These are phyloP conservation scores for Bocquillonia castaneifolia DNA, from an alignment of 441 rosid species.

Conservation along the genomic window DNA sequence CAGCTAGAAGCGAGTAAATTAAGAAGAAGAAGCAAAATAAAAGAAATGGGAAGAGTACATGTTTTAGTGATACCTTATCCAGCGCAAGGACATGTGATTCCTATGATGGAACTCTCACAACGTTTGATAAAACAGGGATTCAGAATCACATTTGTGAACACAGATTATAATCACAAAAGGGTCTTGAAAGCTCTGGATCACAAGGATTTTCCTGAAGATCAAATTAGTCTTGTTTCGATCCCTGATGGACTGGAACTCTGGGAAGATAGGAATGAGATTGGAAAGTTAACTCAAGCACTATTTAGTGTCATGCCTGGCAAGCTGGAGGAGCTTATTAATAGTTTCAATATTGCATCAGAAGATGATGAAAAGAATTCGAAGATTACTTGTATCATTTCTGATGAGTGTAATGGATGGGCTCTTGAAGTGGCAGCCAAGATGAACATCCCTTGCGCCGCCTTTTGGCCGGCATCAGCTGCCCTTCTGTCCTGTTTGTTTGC, in stretches of 20 bases:
- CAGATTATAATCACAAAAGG: conserved; percentile 18
- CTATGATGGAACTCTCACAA: conserved; percentile 16
- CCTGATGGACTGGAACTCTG: conserved; percentile 30
- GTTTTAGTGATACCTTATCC: conserved; percentile 20
- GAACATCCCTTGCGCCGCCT: conserved; percentile 41
- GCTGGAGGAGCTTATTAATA: conserved; percentile 30
- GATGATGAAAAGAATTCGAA: conserved; percentile 24
- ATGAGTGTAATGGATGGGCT: conserved; percentile 30
- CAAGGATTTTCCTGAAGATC: not conserved
- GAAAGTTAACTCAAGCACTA: conserved; percentile 16
- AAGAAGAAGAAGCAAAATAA: not conserved
- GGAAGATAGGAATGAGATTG: conserved; percentile 30
- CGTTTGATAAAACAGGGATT: conserved; percentile 8
- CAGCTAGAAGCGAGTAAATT: not conserved
- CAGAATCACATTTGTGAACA: conserved; percentile 18
- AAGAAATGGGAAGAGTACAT: conserved; percentile 13
- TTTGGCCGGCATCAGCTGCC: conserved; percentile 54
- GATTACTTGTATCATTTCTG: conserved; percentile 31
- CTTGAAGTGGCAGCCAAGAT: conserved; percentile 38
- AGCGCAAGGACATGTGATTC: conserved; percentile 23
- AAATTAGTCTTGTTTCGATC: conserved; percentile 16
- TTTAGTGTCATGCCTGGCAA: conserved; percentile 28
- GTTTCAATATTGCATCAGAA: conserved; percentile 17
- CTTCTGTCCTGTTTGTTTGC: conserved; percentile 26
- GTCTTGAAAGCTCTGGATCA: conserved; percentile 1